Percentiles rank a stretch among this genome's conserved stretches.
These are phyloP conservation scores for Debaryomyces prosopidis DNA, from an alignment of 805 yeast species.

Conservation along the genomic window DNA sequence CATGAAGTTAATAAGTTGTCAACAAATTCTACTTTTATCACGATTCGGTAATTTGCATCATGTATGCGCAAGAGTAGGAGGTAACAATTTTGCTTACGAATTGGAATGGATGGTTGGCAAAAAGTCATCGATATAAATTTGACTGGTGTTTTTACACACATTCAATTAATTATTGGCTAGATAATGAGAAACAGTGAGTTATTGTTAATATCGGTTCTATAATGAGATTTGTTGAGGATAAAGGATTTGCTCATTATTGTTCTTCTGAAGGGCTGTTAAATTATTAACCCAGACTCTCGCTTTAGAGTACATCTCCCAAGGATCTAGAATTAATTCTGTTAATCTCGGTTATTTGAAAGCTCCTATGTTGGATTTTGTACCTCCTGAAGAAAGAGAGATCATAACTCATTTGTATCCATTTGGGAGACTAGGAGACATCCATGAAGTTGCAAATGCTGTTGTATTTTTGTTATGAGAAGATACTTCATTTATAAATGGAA, in stretches of 20 bases:
- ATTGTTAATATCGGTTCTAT: slow-evolving; percentile 40
- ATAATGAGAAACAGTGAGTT: slow-evolving; percentile 24
- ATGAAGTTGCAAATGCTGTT: slow-evolving; percentile 35
- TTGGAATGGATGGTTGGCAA: slow-evolving; percentile 10
- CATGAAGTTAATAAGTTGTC: too few relatives aligned
- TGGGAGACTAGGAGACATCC: slow-evolving; percentile 34
- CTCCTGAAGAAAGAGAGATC: slow-evolving; percentile 17
- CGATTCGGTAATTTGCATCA: slow-evolving; percentile 11
- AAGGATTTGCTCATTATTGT: slow-evolving; percentile 30
- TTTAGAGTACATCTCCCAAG: slow-evolving; percentile 32
- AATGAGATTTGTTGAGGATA: slow-evolving; percentile 30
- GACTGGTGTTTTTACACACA: slow-evolving; percentile 12
- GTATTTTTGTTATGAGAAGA: slow-evolving; percentile 35
- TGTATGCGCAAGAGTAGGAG: slow-evolving; percentile 12
- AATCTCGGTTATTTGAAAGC: slow-evolving; percentile 45
- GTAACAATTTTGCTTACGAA: too few relatives aligned
- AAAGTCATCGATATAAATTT: slow-evolving; percentile 12
- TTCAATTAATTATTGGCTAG: slow-evolving; percentile 11
- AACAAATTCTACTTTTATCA: too few relatives aligned
- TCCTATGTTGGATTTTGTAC: slow-evolving; percentile 20
- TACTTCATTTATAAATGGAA: slow-evolving; percentile 35
- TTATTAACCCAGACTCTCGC: slow-evolving; percentile 40
- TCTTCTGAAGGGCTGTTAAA: slow-evolving; percentile 33
- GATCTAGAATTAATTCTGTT: slow-evolving; percentile 38
- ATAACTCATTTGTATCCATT: slow-evolving; percentile 29